Percentiles rank a stretch among this genome's conserved stretches.
Evolutionary conservation across 306 rosid genomes (phyloP).

Genomic region (Malus orientalis): DNA sequence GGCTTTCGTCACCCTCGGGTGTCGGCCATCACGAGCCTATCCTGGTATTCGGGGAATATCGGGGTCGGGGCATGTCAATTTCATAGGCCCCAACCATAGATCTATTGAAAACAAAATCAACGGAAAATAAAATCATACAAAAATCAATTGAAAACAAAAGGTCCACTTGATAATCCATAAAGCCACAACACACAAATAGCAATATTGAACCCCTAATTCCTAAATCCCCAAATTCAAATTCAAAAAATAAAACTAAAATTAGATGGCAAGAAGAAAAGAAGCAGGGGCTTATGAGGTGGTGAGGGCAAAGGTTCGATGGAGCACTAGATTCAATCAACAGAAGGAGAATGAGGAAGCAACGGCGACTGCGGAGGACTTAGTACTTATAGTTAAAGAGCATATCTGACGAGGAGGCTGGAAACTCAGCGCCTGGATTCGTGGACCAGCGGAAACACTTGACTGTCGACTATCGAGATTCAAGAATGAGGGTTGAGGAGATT

Average conservation of each 20-base stretch:
- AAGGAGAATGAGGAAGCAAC: too few species aligned
- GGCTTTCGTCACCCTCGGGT: too few species aligned
- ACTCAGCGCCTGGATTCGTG: not conserved
- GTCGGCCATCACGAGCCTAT: too few species aligned
- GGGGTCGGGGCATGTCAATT: too few species aligned
- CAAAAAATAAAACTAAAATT: not conserved
- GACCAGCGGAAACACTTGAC: too few species aligned
- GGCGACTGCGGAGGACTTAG: too few species aligned
- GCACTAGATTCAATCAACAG: not conserved
- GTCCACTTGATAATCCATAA: not conserved
- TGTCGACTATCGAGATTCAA: too few species aligned
- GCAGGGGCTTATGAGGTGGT: not conserved
- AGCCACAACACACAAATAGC: not conserved
- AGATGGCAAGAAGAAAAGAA: not conserved
- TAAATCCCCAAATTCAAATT: not conserved
- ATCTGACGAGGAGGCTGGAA: not conserved
- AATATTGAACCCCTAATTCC: not conserved
- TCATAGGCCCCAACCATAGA: too few species aligned
- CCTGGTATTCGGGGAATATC: too few species aligned
- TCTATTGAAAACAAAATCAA: too few species aligned
- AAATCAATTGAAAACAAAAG: not conserved
- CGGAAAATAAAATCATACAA: not conserved
- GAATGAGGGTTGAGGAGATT: too few species aligned
- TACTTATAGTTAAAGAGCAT: not conserved
- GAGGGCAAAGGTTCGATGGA: not conserved